phyloP scores from a whole-genome alignment of 441 rosid genomes.

The Dalechampia spathulata region DNA sequence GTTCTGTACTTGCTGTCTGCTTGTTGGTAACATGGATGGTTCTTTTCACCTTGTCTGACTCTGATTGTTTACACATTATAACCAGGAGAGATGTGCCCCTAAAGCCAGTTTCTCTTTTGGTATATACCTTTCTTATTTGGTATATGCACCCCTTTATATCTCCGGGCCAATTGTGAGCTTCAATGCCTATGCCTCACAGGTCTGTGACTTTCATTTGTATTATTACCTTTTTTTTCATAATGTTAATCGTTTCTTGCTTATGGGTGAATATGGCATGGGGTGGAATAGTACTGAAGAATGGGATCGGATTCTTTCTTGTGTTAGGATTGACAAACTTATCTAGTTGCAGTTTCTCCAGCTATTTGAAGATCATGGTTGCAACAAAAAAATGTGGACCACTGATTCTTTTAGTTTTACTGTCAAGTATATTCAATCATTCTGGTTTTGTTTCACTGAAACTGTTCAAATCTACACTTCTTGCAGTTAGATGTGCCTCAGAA shows the following conservation, averaged over 20 bases:
- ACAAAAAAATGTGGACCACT: neutral
- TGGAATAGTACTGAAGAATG: neutral
- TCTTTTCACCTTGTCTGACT: neutral
- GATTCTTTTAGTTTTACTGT: constrained; percentile 6
- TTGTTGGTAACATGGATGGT: constrained; percentile 13
- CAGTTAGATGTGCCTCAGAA: constrained; percentile 75
- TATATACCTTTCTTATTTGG: constrained; percentile 76
- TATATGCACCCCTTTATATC: constrained; percentile 85
- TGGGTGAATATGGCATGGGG: neutral
- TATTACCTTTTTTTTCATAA: neutral
- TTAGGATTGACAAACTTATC: neutral
- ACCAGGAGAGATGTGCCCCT: constrained; percentile 55
- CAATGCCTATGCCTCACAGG: constrained; percentile 96
- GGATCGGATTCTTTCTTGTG: neutral
- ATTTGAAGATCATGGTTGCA: neutral
- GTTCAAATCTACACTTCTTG: constrained; percentile 11
- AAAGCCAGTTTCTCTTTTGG: constrained; percentile 37
- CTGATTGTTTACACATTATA: no score
- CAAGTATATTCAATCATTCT: neutral
- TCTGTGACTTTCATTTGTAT: constrained; percentile 22
- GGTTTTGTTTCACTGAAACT: constrained; percentile 4
- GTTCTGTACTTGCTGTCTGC: constrained; percentile 6
- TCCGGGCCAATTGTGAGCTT: constrained; percentile 92
- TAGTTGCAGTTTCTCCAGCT: neutral
- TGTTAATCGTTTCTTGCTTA: constrained; percentile 4